Evolutionary conservation across 345 rosid genomes (phyloP).

Genomic region (Eucalyptus albens): DNA sequence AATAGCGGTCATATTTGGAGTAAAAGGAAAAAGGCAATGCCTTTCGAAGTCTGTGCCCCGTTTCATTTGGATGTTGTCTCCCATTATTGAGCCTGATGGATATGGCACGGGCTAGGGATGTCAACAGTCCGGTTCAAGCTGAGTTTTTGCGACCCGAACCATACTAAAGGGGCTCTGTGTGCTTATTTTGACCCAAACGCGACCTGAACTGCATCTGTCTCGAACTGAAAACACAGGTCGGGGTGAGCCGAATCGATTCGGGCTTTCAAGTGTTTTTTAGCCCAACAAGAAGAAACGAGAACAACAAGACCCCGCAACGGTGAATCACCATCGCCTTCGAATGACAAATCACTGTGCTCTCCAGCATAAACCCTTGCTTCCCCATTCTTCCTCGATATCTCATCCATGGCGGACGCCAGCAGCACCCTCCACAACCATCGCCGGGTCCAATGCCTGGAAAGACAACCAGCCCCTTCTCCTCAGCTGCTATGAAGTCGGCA

Average conservation of each 20-base stretch:
- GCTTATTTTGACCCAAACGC: not conserved
- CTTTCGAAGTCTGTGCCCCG: not conserved
- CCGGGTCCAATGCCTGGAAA: not conserved
- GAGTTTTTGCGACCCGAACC: too few species aligned
- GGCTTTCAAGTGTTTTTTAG: not conserved
- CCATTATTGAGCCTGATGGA: not conserved
- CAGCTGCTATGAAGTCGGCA: conserved; percentile 4
- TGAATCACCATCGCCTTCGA: not conserved
- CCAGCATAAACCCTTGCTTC: too few species aligned
- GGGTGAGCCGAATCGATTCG: not conserved
- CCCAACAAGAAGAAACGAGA: not conserved
- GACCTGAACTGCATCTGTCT: not conserved
- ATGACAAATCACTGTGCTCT: not conserved
- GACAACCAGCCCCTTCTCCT: not conserved
- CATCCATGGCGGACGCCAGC: not conserved
- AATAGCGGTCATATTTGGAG: not conserved
- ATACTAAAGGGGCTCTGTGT: not conserved
- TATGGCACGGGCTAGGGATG: not conserved
- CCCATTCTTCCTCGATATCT: not conserved
- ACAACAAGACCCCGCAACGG: not conserved
- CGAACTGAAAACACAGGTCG: not conserved
- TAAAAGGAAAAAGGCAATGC: not conserved
- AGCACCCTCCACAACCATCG: not conserved
- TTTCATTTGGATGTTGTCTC: not conserved
- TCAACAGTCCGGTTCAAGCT: not conserved